These are phyloP conservation scores for Lepiota venenata DNA, from an alignment of 768 basidiomycete species.

Conservation along the genomic window DNA sequence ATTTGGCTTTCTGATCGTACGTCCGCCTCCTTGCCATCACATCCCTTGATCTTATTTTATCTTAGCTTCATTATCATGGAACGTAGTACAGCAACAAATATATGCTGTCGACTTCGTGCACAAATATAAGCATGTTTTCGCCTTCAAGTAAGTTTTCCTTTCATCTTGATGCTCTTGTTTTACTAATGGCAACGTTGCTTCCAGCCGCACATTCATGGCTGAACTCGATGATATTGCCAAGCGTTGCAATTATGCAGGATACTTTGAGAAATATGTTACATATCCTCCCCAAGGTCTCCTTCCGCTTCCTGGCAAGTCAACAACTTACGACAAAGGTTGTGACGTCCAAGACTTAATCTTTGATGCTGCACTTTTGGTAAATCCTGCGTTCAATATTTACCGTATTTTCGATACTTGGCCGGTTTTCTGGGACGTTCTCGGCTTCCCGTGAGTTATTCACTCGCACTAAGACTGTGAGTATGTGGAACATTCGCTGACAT, in stretches of 20 bases:
- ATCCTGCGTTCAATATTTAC: constrained; percentile 78
- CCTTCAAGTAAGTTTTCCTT: constrained; percentile 54
- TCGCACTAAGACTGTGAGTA: background rate
- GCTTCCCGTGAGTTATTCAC: constrained; percentile 57
- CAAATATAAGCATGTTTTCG: constrained; percentile 66
- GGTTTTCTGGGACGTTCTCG: constrained; percentile 75
- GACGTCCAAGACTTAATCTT: constrained; percentile 69
- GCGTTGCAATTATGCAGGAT: constrained; percentile 59
- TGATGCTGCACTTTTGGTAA: constrained; percentile 54
- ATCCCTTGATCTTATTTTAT: background rate
- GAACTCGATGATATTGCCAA: constrained; percentile 51
- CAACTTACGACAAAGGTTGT: constrained; percentile 45
- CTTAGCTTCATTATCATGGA: constrained; percentile 55
- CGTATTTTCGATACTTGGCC: constrained; percentile 77
- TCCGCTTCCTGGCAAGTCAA: constrained; percentile 61
- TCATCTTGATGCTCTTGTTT: background rate
- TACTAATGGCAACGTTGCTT: background rate
- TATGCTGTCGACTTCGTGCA: constrained; percentile 74
- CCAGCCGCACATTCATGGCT: constrained; percentile 58
- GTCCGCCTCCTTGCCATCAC: constrained; percentile 17
- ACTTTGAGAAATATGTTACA: constrained; percentile 56
- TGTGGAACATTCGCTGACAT: background rate
- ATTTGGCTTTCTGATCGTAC: constrained; percentile 73
- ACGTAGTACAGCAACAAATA: constrained; percentile 64
- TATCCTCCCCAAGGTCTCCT: constrained; percentile 65